Conservation (phyloP, 768 basidiomycete species). For the Cyathus striatus region DNA sequence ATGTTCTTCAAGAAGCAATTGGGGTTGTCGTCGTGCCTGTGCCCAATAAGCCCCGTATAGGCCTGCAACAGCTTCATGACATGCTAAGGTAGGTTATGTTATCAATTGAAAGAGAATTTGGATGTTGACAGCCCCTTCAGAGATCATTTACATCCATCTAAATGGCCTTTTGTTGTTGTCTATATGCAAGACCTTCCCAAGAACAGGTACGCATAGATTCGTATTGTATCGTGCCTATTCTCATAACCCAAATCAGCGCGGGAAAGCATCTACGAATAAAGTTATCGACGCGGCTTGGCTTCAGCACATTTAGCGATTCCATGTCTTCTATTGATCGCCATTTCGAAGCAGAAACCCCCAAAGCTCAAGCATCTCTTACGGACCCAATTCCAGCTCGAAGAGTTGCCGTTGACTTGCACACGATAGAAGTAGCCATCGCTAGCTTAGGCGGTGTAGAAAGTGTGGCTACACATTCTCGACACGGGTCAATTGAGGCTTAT, state of each 20-base stretch:
- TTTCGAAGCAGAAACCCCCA: constrained; percentile 31
- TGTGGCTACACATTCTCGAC: constrained; percentile 23
- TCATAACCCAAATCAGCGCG: constrained; percentile 16
- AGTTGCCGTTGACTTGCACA: constrained; percentile 22
- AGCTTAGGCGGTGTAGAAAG: constrained; percentile 24
- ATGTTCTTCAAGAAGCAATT: constrained; percentile 42
- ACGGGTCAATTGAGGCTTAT: constrained; percentile 31
- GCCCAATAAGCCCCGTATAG: constrained; percentile 26
- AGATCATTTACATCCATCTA: constrained; percentile 40
- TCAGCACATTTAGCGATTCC: constrained; percentile 28
- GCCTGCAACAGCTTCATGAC: constrained; percentile 36
- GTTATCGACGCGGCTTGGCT: constrained; percentile 33
- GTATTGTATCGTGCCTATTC: neutral
- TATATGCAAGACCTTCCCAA: constrained; percentile 45
- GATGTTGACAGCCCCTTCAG: constrained; percentile 11
- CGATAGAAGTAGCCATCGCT: constrained; percentile 20
- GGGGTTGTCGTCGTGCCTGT: constrained; percentile 36
- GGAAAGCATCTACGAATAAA: constrained; percentile 45
- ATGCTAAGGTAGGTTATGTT: constrained; percentile 24
- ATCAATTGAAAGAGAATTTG: neutral
- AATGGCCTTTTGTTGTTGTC: constrained; percentile 43
- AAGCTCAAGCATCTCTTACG: constrained; percentile 23
- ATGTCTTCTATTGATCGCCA: constrained; percentile 30
- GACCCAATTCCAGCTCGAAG: constrained; percentile 30
- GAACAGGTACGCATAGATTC: constrained; percentile 23